Base-by-base conservation (phyloP, 495 filamentous ascomycete species). In the Penicillium cinerascens region DNA sequence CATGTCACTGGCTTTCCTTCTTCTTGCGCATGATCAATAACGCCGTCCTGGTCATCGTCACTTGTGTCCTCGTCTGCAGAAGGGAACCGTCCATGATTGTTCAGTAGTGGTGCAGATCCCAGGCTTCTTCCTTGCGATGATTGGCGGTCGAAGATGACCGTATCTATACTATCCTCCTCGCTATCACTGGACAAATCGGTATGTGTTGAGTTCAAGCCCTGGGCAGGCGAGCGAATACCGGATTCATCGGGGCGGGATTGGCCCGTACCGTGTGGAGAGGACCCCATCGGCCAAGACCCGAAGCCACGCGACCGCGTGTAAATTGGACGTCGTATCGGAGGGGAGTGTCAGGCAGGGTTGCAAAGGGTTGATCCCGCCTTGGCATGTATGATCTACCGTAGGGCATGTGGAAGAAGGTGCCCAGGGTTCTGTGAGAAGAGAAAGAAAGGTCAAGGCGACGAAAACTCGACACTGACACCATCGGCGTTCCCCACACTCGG, bases 1-100 rank as follows among this genome's bases (percentile, higher is more conserved):
- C 86, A 89, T n/a, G 81, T 78, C 18, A 87, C 79, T 2, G 79
- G 73, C 37, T 72, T 72, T 44, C 74, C 68, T 42, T 64, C n/a
- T 4, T 2, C 36, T 56, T 9, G 39, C 23, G 22, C 43, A 38
- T 11, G 38, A 10, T 25, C 13, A 29, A 49, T 42, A 3, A 44
- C 44, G 41, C 50, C 51, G 49, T 60, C 51, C 38, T 49, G 40
- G 44, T 60, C 59, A 13, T 59, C 44, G 42, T 46, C 52, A 25
- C 54, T 49, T n/a, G 58, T 49, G 36, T 60, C 25, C 35, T 55
- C 56, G 25, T 57, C 58, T 13, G 45, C 21, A 13, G 54, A 55
- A n/a, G 56, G 41, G 21, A 63, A 59, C 41, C 57, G 54, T 16
- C 54, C 59, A n/a, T 60, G 52, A 26, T 46, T 40, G n/a, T 48